Base-by-base conservation (phyloP, 768 basidiomycete species). In the Leccinellum albellum region DNA sequence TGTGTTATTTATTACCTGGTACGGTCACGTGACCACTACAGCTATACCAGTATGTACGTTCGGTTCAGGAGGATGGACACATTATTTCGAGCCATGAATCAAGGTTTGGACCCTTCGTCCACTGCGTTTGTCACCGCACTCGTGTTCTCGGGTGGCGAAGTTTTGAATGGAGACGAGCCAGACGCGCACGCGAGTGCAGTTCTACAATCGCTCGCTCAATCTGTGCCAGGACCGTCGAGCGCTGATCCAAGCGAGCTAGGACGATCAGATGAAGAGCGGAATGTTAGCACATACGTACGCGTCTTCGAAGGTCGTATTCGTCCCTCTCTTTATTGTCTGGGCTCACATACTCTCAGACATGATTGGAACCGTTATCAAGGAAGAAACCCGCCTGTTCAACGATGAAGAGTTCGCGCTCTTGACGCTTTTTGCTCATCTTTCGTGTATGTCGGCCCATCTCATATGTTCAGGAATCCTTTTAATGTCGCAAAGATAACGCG, bases 311-410 rank as follows among this genome's bases (percentile, higher is more conserved):
- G 70, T 72, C 24, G 14, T 14, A 8, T 42, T 29, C 12, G 48
- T 35, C 17, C 47, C 17, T 9, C 21, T 24, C 13, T 14, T 29
- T 28, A 15, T 12, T 33, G 45, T 8, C 14, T 6, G 49, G 23
- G 50, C 61, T 62, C 42, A 59, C 20, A 31, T 24, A n/a, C 7
- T 44, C 33, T 24, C 53, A 86, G 86, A 85, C 14, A 86, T 86
- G 79, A 66, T 88, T 32, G 58, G 66, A 21, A 80, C 79, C 0
- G 80, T 87, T 2, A 57, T 87, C 15, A 67, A 64, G 23, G 67
- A 75, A 15, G 86, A 88, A 57, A 58, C 61, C 0, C 78, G 79
- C 62, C 73, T 89, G n/a, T 82, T 89, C 64, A 69, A 72, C 9
- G 55, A 70, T 1, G 61, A 73, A 4, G 87, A 89, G 69, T 58